Evolutionary conservation across 2,329 filamentous ascomycete species (phyloP), one percentile per base, ranked within the genome.

Genomic region (Hypoxylon sp.): DNA sequence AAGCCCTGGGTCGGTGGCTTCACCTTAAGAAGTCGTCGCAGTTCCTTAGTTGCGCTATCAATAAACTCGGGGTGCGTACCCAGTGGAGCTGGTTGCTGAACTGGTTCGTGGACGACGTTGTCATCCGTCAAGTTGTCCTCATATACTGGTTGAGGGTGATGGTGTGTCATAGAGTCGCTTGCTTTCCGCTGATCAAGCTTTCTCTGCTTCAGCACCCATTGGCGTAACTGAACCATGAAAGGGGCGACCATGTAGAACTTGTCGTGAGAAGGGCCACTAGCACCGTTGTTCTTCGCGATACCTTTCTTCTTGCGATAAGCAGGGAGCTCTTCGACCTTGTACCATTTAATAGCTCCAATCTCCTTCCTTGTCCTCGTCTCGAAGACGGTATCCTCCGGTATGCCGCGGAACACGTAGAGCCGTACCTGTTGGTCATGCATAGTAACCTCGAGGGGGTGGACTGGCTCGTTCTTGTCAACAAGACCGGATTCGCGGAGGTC

Each of bases 201-300:
- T 83, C 89, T 91, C 81, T 97, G 93, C 71, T 91, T 88, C n/a
- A 89, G 84, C 51, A 98, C 94, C 94, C 94, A 98, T 78, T 93
- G 94, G 80, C 94, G 94, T 53, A 99, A 81, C 5, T 90, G 92
- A 1, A 90, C 90, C 60, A 98, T 84, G 77, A 99, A 99, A 0
- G 95, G 94, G 0, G 94, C 94, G 17, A 99, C 96, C 93, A 98
- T 98, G 81, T 98, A 99, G 79, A 98, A 98, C 77, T 95, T 98
- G 79, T 93, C 90, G 73, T 91, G 93, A 2, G 85, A 81, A 13
- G 83, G 82, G 11, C 88, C 81, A 31, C 82, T 84, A 55, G 91
- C 86, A 50, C 88, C 86, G n/a, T 89, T 86, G 14, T 75, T 78
- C 60, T 88, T 85, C 11, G 83, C 83, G 52, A 79, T 79, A 17